Evolutionary conservation across 2,329 filamentous ascomycete genomes (phyloP).

Genomic region (Drechmeria coniospora): DNA sequence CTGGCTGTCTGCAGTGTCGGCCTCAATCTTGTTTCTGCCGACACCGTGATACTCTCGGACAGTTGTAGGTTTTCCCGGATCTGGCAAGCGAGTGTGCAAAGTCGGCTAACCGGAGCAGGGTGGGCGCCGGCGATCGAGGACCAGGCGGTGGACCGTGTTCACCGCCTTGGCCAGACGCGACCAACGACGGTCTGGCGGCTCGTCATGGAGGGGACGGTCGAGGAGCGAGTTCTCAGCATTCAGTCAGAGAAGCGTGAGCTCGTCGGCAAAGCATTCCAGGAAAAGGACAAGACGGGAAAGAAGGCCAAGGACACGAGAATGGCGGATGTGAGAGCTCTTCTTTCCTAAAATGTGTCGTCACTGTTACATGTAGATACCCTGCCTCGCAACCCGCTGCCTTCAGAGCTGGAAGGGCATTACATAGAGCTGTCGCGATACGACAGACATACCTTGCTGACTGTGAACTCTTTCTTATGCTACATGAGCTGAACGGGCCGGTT

Average conservation of each 20-base stretch:
- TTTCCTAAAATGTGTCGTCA: slow-evolving; percentile 12
- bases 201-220: slow-evolving; percentile 65
- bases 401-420: too few relatives aligned
- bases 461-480: too few relatives aligned
- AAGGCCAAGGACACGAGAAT: slow-evolving; percentile 42
- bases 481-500: too few relatives aligned
- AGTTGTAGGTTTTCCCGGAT: slow-evolving; percentile 34
- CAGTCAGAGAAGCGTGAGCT: slow-evolving; percentile 67
- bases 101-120: slow-evolving; percentile 27
- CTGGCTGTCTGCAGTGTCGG: slow-evolving; percentile 73
- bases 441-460: too few relatives aligned
- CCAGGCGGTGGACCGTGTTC: slow-evolving; percentile 78
- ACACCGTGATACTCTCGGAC: slow-evolving; percentile 71
- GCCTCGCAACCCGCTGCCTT: too few relatives aligned
- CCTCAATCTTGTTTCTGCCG: slow-evolving; percentile 71
- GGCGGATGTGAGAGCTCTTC: slow-evolving; percentile 36
- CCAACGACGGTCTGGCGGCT: slow-evolving; percentile 67
- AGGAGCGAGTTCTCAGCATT: slow-evolving; percentile 65
- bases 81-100: background rate
- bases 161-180: slow-evolving; percentile 68
- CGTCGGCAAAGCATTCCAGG: slow-evolving; percentile 65
- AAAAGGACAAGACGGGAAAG: slow-evolving; percentile 38
- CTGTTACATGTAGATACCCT: background rate
- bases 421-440: too few relatives aligned
- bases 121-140: slow-evolving; percentile 91